phyloP scores from a whole-genome alignment of 2,329 filamentous ascomycete genomes.

The Diaporthe capsici region DNA sequence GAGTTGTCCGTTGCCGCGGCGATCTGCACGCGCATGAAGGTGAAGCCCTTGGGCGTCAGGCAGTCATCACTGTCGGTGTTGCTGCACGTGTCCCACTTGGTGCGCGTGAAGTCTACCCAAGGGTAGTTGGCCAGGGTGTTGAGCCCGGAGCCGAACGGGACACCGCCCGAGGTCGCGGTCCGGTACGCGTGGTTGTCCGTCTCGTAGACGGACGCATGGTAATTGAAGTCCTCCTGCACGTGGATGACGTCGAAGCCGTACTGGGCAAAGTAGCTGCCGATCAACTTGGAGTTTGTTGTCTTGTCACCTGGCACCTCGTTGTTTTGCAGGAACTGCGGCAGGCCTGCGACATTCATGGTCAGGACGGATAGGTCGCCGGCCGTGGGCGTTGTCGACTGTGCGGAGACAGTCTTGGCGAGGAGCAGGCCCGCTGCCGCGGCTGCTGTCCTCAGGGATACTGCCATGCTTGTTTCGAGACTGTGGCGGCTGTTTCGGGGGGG shows the following conservation, averaged over 20 bases:
- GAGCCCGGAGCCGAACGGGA: constrained; percentile 73
- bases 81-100: constrained; percentile 73
- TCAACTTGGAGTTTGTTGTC: constrained; percentile 66
- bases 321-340: constrained; percentile 68
- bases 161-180: constrained; percentile 76
- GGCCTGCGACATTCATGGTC: constrained; percentile 72
- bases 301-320: constrained; percentile 76
- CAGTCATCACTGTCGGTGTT: constrained; percentile 70
- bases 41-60: constrained; percentile 79
- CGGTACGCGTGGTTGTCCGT: constrained; percentile 72
- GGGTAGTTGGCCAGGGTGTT: constrained; percentile 73
- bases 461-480: constrained; percentile 16
- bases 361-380: constrained; percentile 64
- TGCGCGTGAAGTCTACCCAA: constrained; percentile 68
- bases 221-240: constrained; percentile 79
- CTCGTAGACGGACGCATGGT: constrained; percentile 73
- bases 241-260: constrained; percentile 74
- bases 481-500: constrained; percentile 11
- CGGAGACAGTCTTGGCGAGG: constrained; percentile 10
- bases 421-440: constrained; percentile 35
- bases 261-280: constrained; percentile 69
- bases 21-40: constrained; percentile 72
- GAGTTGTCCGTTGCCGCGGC: constrained; percentile 49
- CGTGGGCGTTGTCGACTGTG: constrained; percentile 3
- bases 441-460: constrained; percentile 10